Evolutionary conservation across 768 basidiomycete species (phyloP).

Genomic region (Infundibulicybe gibba): DNA sequence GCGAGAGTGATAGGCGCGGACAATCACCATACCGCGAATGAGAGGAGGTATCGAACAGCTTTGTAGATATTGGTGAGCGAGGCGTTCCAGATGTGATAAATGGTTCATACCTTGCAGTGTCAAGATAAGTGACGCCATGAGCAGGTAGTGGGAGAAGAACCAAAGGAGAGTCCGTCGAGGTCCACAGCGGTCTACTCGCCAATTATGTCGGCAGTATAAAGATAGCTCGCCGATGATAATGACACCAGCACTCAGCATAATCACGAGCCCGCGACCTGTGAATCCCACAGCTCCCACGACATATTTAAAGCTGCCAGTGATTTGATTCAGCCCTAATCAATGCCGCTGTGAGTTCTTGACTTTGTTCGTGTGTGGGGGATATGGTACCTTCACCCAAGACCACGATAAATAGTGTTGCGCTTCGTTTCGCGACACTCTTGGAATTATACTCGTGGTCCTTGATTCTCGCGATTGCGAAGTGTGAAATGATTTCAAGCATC

Average conservation of each 20-base stretch:
- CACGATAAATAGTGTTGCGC: too few species aligned
- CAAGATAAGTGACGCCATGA: not conserved
- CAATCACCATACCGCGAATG: too few species aligned
- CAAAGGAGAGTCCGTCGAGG: not conserved
- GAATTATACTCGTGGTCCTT: too few species aligned
- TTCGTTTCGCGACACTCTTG: too few species aligned
- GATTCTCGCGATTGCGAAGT: not conserved
- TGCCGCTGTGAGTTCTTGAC: too few species aligned
- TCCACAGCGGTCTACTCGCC: not conserved
- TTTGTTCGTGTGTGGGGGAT: too few species aligned
- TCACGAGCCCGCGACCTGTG: not conserved
- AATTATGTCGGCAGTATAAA: not conserved
- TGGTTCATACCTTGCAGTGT: not conserved
- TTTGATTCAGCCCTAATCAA: not conserved
- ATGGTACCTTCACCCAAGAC: too few species aligned
- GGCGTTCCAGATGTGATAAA: not conserved
- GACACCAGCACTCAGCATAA: not conserved
- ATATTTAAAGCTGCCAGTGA: not conserved
- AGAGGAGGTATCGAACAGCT: too few species aligned
- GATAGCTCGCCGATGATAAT: constrained; percentile 1
- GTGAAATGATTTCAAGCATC: not conserved
- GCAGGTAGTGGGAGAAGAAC: not conserved
- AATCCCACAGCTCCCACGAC: not conserved
- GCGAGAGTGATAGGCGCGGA: too few species aligned
- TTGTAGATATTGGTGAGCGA: too few species aligned